Base-by-base conservation (phyloP, 2,329 filamentous ascomycete species). In the Curvularia lunata region DNA sequence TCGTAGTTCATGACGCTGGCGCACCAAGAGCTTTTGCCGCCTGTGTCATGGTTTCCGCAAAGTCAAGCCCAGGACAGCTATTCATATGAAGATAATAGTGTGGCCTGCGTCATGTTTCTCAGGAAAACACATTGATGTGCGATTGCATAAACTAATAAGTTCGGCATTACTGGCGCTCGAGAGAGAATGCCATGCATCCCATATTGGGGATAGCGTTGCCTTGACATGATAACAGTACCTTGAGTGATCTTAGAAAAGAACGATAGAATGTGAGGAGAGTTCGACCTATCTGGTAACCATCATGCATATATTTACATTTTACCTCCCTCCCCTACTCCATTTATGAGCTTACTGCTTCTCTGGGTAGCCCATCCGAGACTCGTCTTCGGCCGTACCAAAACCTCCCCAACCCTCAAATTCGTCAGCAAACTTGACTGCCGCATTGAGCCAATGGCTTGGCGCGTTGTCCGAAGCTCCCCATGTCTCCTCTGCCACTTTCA, bases 401-500 rank as follows among this genome's bases (percentile, higher is more conserved):
- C 80, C 81, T 53, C 79, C 80, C 91, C 91, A 94, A 0, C 87
- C 87, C 38, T 85, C 76, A 70, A 92, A 94, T 56, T 89, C 88
- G 61, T 91, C 87, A 3, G 86, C 88, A 77, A 94, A 91, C 48
- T 86, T 85, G 21, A 91, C 83, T 1, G 91, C 90, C 6, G 88
- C 84, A 54, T 85, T 84, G 28, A 92, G 79, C 68, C 90, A 92
- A 59, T 79, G 84, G 38, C 86, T 81, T 59, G 88, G 83, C 4
- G 84, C 81, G 71, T 92, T 89, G 3, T 61, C 58, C 16, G 54
- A 46, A 18, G 12, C 46, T 4, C 88, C 87, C 90, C 90, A 94
- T 0, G 89, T 92, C 60, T 82, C 83, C 13, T 88, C 87, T 18
- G 88, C 89, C 72, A 91, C 91, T 74, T 82, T 88, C 81, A 94